Base-by-base conservation (phyloP, 2,329 filamentous ascomycete genomes). In the Blastomyces emzantsi region DNA sequence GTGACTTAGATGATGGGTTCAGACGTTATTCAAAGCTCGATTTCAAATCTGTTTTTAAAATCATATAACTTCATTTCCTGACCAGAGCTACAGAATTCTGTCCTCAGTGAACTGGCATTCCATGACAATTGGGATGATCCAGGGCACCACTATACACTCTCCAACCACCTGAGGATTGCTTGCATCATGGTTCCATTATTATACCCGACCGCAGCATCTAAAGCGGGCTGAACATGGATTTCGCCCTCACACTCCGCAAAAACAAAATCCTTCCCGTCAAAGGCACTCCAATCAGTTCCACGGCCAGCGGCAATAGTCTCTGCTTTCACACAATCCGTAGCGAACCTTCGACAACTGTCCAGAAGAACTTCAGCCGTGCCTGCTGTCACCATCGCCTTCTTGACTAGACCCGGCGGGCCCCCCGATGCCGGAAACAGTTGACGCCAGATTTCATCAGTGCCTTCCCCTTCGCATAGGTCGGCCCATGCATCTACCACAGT, bases 321-420 rank as follows among this genome's bases (percentile, higher is more conserved):
- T 25, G 57, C 57, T 13, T 33, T 45, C 3, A 60, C 57, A 7
- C 57, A 47, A 8, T 60, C 39, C 15, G 4, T 60, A 6, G 57
- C 41, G 36, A 60, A 60, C 13, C n/a, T 22, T 13, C 41, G 41
- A 8, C 57, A 60, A 30, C 57, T 60, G 25, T 60, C 57, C 41
- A 60, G 43, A 25, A 60, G 28, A 45, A 60, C 57, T 41, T 60
- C 57, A 0, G 57, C 57, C 25, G 57, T 45, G 6, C 57, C 57
- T 2, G n/a, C 57, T 9, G 57, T 47, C 13, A 60, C 57, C 57
- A 60, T 60, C 41, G 57, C 57, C 5, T 60, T 60, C 41, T 60
- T 60, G 13, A 60, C 57, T 3, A 60, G 25, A 22, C 57, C 25
- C 13, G 13, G 9, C 43, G 39, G 19, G 19, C n/a, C 22, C 57